A percentile compares a stretch with the other conserved stretches of the same genome.
phyloP scores from a whole-genome alignment of 2,329 filamentous ascomycete genomes.

The Stemphylium beticola region DNA sequence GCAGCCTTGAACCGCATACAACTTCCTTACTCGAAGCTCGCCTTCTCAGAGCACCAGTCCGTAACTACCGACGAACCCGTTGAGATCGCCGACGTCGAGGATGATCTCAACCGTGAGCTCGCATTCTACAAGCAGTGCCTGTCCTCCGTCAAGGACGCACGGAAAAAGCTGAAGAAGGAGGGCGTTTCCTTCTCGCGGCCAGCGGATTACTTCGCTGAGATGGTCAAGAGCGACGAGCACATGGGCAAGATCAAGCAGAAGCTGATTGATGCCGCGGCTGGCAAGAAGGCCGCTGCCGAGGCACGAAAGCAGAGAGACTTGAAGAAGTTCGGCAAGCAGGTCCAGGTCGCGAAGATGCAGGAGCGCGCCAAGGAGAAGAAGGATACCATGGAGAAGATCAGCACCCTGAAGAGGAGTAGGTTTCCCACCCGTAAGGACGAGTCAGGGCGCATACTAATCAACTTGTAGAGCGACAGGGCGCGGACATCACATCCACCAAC shows the following conservation, averaged over 20 bases:
- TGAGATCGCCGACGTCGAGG: constrained; percentile 80
- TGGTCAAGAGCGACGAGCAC: constrained; percentile 97
- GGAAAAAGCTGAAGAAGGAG: constrained; percentile 78
- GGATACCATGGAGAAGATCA: constrained; percentile 94
- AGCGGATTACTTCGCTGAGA: constrained; percentile 96
- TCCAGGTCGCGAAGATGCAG: constrained; percentile 94
- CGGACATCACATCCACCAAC: constrained; percentile 67
- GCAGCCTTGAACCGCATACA: constrained; percentile 80
- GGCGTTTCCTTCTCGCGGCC: constrained; percentile 86
- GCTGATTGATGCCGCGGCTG: constrained; percentile 87
- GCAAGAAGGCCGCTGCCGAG: constrained; percentile 90
- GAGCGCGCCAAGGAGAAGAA: constrained; percentile 92
- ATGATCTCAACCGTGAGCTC: constrained; percentile 90
- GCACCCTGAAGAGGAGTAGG: constrained; percentile 92
- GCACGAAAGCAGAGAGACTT: constrained; percentile 90
- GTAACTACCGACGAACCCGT: constrained; percentile 72
- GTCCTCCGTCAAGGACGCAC: constrained; percentile 75
- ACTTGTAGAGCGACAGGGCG: constrained; percentile 78
- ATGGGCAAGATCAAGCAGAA: constrained; percentile 97
- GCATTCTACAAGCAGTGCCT: constrained; percentile 92
- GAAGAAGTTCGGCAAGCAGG: constrained; percentile 99
- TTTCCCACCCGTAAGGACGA: constrained; percentile 23
- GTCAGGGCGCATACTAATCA: constrained; percentile 25
- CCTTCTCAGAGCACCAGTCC: constrained; percentile 84
- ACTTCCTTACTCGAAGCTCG: constrained; percentile 70